Conservation (phyloP, 257 asterid species). For the Plectranthus barbatus region DNA sequence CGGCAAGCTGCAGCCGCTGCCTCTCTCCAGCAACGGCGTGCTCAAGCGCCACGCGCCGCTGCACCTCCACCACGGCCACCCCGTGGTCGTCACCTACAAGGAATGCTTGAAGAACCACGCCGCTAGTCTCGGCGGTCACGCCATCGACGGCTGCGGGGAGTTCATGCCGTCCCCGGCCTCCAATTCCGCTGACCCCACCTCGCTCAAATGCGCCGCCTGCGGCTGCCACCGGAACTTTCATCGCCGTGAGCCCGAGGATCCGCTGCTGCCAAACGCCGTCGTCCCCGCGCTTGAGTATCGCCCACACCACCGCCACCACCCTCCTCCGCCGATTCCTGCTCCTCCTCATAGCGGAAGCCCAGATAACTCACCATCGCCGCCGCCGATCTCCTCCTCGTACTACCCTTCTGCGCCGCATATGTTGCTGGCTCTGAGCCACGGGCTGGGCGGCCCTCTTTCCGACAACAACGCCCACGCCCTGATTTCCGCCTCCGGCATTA, state of each 20-base stretch:
- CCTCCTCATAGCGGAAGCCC: conserved; percentile 19
- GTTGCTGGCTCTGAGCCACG: conserved; percentile 40
- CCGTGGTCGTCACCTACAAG: conserved; percentile 26
- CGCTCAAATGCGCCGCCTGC: conserved; percentile 42
- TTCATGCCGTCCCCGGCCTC: conserved; percentile 28
- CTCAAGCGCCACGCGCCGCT: conserved; percentile 42
- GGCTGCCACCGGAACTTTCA: conserved; percentile 63
- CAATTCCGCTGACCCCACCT: conserved; percentile 28
- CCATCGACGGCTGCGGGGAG: no score
- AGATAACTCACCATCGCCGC: conserved; percentile 34
- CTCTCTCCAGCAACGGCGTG: conserved; percentile 32
- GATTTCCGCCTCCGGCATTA: background rate
- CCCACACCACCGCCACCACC: conserved; percentile 82
- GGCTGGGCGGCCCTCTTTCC: conserved; percentile 7
- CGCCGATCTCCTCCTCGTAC: conserved; percentile 45
- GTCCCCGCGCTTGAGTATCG: conserved; percentile 51
- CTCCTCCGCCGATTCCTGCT: conserved; percentile 31
- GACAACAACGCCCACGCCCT: conserved; percentile 5
- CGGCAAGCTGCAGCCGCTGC: conserved; percentile 3
- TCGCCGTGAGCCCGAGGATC: conserved; percentile 49
- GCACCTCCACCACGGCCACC: conserved; percentile 22
- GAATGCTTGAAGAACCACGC: conserved; percentile 56
- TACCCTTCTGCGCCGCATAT: conserved; percentile 52
- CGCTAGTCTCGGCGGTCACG: conserved; percentile 42
- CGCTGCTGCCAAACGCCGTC: conserved; percentile 22